Evolutionary conservation across 176 grass and related monocot genomes (phyloP).

Genomic region (Alloteropsis semialata): DNA sequence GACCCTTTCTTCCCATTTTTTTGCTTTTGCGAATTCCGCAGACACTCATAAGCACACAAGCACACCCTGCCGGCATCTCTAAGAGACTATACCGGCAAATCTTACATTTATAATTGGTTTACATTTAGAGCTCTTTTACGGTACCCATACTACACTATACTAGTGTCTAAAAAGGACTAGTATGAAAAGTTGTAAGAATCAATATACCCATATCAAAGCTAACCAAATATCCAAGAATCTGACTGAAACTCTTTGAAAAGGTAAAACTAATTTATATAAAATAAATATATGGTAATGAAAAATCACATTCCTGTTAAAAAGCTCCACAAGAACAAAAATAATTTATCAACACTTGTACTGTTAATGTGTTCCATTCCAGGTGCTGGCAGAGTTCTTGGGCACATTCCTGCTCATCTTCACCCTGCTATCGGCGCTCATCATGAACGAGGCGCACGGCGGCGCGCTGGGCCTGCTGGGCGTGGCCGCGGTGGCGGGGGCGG

Average conservation of each 20-base stretch:
- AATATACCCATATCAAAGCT: neutral
- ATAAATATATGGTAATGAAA: neutral
- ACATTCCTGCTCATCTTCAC: slow-evolving; percentile 68
- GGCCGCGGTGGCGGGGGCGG: slow-evolving; percentile 21
- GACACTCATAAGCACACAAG: too few relatives aligned
- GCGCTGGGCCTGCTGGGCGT: slow-evolving; percentile 36
- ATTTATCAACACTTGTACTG: neutral
- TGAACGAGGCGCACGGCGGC: slow-evolving; percentile 34
- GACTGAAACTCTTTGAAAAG: neutral
- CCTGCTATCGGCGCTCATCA: slow-evolving; percentile 46
- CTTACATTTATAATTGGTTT: too few relatives aligned
- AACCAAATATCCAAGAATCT: neutral
- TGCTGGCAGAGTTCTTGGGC: slow-evolving; percentile 55
- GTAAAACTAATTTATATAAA: neutral
- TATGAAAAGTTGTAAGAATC: too few relatives aligned
- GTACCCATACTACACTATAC: too few relatives aligned
- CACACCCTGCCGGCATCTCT: too few relatives aligned
- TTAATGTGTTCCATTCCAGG: neutral
- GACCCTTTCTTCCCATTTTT: too few relatives aligned
- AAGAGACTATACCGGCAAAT: too few relatives aligned
- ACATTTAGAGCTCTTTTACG: too few relatives aligned
- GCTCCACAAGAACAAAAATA: neutral
- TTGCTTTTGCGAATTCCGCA: too few relatives aligned
- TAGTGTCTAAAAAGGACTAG: too few relatives aligned
- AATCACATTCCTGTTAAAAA: neutral